Evolutionary conservation across 306 rosid genomes (phyloP).

Genomic region (Trifolium dubium): DNA sequence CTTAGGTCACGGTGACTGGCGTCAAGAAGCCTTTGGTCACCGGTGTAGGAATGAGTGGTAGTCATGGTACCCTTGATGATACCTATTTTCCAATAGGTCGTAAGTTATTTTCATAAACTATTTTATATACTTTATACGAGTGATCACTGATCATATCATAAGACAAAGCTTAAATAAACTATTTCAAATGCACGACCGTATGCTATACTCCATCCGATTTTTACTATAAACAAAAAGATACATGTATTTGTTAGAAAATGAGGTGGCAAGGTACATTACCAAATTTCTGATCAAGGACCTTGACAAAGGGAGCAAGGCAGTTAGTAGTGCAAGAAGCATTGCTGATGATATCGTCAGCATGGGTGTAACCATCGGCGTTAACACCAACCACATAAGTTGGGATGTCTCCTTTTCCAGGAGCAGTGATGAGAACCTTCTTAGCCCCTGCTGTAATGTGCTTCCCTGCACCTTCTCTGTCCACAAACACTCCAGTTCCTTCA

Average conservation of each 20-base stretch:
- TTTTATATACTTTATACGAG: too few relatives aligned
- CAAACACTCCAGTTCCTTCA: slow-evolving; percentile 98
- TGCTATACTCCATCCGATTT: not conserved
- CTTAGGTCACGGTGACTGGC: slow-evolving; percentile 99
- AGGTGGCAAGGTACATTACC: slow-evolving; percentile 48
- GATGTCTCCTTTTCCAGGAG: slow-evolving; percentile 98
- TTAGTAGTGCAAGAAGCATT: slow-evolving; percentile 99
- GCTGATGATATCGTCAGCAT: slow-evolving; percentile 81
- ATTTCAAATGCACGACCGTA: not conserved
- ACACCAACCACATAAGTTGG: slow-evolving; percentile 98
- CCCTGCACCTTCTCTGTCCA: slow-evolving; percentile 97
- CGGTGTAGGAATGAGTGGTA: slow-evolving; percentile 97
- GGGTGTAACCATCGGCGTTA: slow-evolving; percentile 76
- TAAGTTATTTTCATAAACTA: not conserved
- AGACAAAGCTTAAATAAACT: not conserved
- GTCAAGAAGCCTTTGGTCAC: slow-evolving; percentile 97
- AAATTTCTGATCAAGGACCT: slow-evolving; percentile 93
- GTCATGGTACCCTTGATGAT: slow-evolving; percentile 99
- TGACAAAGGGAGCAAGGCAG: slow-evolving; percentile 99
- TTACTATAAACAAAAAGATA: not conserved
- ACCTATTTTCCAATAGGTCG: slow-evolving; percentile 37
- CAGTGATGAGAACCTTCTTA: slow-evolving; percentile 94
- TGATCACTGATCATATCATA: too few relatives aligned
- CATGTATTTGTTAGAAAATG: not conserved
- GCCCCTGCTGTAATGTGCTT: slow-evolving; percentile 94